phyloP scores from a whole-genome alignment of 306 rosid genomes.

The Astragalus membranaceus region DNA sequence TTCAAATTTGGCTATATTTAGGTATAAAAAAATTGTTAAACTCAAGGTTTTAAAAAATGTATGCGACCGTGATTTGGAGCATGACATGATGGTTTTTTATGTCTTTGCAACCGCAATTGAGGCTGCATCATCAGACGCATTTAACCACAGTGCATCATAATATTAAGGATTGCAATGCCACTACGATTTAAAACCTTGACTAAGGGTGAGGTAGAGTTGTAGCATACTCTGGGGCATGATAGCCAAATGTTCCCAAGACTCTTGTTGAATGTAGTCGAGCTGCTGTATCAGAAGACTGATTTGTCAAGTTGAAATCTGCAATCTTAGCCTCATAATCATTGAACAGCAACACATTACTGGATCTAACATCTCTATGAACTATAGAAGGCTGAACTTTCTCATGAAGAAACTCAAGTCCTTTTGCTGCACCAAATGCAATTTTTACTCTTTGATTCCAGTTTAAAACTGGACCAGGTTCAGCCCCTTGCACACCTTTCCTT shows the following conservation, averaged over 20 bases:
- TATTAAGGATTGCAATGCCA: too few species aligned
- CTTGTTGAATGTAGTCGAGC: slow-evolving; percentile 87
- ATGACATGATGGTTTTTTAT: too few species aligned
- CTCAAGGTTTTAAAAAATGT: background rate
- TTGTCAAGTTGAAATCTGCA: slow-evolving; percentile 76
- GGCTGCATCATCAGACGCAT: too few species aligned
- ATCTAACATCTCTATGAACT: slow-evolving; percentile 78
- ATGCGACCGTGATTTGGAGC: too few species aligned
- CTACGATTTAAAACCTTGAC: too few species aligned
- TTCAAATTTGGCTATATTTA: background rate
- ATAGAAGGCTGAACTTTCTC: slow-evolving; percentile 80
- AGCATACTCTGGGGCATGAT: slow-evolving; percentile 94
- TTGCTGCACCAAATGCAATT: slow-evolving; percentile 82
- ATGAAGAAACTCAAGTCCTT: slow-evolving; percentile 83
- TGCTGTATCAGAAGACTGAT: slow-evolving; percentile 79
- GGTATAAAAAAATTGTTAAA: background rate
- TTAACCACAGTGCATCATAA: too few species aligned
- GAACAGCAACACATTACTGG: slow-evolving; percentile 79
- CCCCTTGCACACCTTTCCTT: slow-evolving; percentile 89
- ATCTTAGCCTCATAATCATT: slow-evolving; percentile 59
- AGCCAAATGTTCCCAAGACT: slow-evolving; percentile 90
- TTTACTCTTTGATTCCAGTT: slow-evolving; percentile 75
- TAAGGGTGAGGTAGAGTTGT: background rate
- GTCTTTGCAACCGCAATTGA: too few species aligned
- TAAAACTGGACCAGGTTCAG: slow-evolving; percentile 83